These are phyloP conservation scores for Tinospora cordifolia DNA, from an alignment of 164 flowering plant genomes.

Conservation along the genomic window DNA sequence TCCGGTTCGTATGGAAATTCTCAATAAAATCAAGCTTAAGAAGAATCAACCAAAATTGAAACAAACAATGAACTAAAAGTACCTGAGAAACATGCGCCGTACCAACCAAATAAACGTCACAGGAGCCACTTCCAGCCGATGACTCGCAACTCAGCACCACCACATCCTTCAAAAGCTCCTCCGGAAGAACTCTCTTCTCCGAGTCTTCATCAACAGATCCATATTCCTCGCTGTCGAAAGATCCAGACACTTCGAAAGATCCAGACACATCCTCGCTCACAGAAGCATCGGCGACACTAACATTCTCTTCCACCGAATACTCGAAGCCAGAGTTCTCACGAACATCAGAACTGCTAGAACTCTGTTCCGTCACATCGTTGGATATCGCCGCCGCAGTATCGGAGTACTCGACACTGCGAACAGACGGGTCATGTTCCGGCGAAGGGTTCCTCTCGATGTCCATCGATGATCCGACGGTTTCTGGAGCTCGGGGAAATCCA, in stretches of 20 bases:
- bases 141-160: conserved; percentile 60
- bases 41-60: not conserved
- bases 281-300: conserved; percentile 13
- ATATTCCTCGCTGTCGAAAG: conserved; percentile 17
- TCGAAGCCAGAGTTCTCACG: conserved; percentile 21
- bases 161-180: conserved; percentile 50
- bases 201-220: conserved; percentile 14
- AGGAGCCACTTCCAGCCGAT: conserved; percentile 49
- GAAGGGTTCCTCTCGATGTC: conserved; percentile 12
- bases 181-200: conserved; percentile 31
- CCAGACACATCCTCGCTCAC: conserved; percentile 6
- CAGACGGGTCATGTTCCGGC: conserved; percentile 17
- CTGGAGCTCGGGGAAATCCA: not conserved
- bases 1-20: not conserved
- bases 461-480: conserved; percentile 18
- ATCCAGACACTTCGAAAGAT: conserved; percentile 7
- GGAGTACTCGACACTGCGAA: not conserved
- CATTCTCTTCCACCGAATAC: not conserved
- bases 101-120: conserved; percentile 75
- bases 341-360: not conserved
- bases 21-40: not conserved
- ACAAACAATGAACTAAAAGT: not conserved
- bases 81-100: conserved; percentile 92
- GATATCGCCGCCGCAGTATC: conserved; percentile 23
- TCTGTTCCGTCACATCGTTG: not conserved